A percentile compares a stretch with the other conserved stretches of the same genome.
Evolutionary conservation across 768 basidiomycete genomes (phyloP).

Genomic region (Pisolithus orientalis): DNA sequence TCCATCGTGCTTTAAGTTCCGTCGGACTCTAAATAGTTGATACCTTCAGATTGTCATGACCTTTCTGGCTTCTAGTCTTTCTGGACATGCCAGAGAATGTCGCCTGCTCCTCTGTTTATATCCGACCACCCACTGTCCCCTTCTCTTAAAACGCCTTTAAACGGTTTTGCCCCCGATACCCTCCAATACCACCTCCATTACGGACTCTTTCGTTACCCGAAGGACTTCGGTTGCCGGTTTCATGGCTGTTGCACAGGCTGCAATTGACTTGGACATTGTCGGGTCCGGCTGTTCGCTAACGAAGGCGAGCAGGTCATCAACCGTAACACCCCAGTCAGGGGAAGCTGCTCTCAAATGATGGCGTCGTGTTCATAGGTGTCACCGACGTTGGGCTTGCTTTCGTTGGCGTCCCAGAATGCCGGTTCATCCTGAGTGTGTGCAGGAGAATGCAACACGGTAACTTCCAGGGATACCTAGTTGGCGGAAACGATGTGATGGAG

Average conservation of each 20-base stretch:
- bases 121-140: constrained; percentile 28
- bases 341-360: constrained; percentile 55
- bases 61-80: constrained; percentile 35
- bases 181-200: constrained; percentile 41
- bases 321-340: constrained; percentile 39
- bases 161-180: constrained; percentile 22
- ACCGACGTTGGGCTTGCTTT: constrained; percentile 51
- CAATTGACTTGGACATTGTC: constrained; percentile 38
- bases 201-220: constrained; percentile 34
- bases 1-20: background rate
- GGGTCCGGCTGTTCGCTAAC: constrained; percentile 8
- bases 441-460: constrained; percentile 47
- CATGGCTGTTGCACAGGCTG: constrained; percentile 43
- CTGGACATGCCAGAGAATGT: constrained; percentile 45
- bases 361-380: constrained; percentile 51
- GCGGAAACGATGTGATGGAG: constrained; percentile 25
- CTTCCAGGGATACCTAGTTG: constrained; percentile 22
- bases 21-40: background rate
- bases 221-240: constrained; percentile 44
- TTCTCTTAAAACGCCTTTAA: constrained; percentile 21
- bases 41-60: constrained; percentile 2
- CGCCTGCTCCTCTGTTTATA: constrained; percentile 38
- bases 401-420: constrained; percentile 43
- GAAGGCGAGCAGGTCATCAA: constrained; percentile 20
- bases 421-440: constrained; percentile 56